Evolutionary conservation across 1,284 basidiomycete genomes (phyloP), one percentile per base, ranked within the genome.

Genomic region (Sanghuangporus baumii): DNA sequence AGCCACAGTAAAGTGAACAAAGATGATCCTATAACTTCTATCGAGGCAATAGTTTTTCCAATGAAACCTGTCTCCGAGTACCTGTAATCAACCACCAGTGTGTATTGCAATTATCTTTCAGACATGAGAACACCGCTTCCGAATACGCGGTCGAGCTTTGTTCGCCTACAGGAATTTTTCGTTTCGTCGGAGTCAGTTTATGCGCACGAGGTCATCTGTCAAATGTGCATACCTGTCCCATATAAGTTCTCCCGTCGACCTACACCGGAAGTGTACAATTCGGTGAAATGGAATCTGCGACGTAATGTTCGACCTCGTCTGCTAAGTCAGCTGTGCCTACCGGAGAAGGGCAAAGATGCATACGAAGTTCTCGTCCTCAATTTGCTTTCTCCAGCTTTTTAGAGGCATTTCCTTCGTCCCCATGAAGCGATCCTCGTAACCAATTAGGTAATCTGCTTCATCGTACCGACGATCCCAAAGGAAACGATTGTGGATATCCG

Each of bases 381-480:
- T 63, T 46, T 70, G 66, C 43, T 67, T 55, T 46, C 66, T 68
- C 69, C 69, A 69, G 41, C 59, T 58, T 26, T 48, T 61, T 55
- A 70, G 55, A 6, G 26, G 52, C 36, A 64, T 60, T 63, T 70
- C 67, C 54, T 65, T 68, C 18, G 69, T 57, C 7, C 69, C 68
- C 37, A 65, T 36, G 56, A 70, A 70, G 14, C 69, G 67, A 60
- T 70, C 69, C 54, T 69, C 68, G 58, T 70, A 70, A 14, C 69
- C 68, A 57, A 69, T 67, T 14, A 65, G 46, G 57, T 67, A 68
- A 37, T 66, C 67, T 6, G 66, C 62, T 46, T 59, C 58, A 31
- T 62, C 46, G 14, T 60, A 47, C n/a, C 57, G 60, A 37, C 67
- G 43, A 41, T 68, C 68, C 69, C 69, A 70, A 60, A 67, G 52